These are phyloP conservation scores for Podospora bellae-mahoneyi DNA, from an alignment of 495 filamentous ascomycete genomes.

Conservation along the genomic window DNA sequence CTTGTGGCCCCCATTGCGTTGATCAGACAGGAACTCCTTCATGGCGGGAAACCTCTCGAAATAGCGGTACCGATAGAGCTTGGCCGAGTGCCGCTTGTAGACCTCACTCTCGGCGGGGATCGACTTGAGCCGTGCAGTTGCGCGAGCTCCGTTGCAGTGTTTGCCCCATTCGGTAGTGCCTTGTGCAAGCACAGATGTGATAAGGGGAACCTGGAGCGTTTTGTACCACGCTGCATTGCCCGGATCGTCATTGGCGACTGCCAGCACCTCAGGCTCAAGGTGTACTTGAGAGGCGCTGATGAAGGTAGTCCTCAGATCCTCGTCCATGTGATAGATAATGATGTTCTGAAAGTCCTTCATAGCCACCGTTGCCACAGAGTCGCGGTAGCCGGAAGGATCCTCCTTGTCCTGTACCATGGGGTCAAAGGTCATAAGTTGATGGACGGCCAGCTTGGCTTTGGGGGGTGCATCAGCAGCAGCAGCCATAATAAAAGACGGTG, in stretches of 20 bases:
- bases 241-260: neutral
- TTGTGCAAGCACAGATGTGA: neutral
- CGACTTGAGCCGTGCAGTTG: neutral
- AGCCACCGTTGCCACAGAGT: neutral
- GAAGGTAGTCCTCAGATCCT: neutral
- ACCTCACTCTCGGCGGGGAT: neutral
- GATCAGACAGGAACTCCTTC: neutral
- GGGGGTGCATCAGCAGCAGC: neutral
- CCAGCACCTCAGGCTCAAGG: neutral
- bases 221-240: neutral
- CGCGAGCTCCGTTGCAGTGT: slow-evolving; percentile 1
- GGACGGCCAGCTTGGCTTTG: neutral
- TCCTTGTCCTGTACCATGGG: slow-evolving; percentile 2
- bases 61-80: neutral
- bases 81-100: neutral
- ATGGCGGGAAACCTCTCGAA: neutral
- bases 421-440: neutral
- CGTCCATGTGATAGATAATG: neutral
- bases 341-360: slow-evolving; percentile 1
- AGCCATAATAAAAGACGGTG: neutral
- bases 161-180: neutral
- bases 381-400: neutral
- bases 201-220: neutral
- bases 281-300: neutral
- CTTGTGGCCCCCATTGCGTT: neutral